phyloP scores from a whole-genome alignment of 2,329 filamentous ascomycete genomes.

The Pseudocercospora pini-densiflorae region DNA sequence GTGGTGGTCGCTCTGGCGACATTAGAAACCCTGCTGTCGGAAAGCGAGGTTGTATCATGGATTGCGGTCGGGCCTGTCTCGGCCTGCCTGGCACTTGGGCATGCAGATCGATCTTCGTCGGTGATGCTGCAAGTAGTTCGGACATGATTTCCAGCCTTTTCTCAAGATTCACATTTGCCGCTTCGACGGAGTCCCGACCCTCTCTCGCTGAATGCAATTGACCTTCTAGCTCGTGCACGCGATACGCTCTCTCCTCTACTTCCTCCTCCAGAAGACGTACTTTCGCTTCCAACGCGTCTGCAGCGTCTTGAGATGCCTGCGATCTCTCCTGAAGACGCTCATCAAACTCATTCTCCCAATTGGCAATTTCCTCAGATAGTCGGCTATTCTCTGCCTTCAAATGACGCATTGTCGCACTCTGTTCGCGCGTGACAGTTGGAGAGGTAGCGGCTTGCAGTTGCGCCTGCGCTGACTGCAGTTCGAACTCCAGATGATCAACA shows the following conservation, averaged over 20 bases:
- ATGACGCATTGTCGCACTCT: slow-evolving; percentile 43
- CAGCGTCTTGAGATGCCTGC: slow-evolving; percentile 36
- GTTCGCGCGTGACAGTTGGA: slow-evolving; percentile 43
- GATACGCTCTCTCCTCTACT: slow-evolving; percentile 35
- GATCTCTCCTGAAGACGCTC: slow-evolving; percentile 41
- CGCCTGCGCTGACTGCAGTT: slow-evolving; percentile 48
- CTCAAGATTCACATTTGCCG: slow-evolving; percentile 44
- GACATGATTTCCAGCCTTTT: slow-evolving; percentile 45
- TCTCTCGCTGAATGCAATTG: slow-evolving; percentile 38
- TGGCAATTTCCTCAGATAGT: slow-evolving; percentile 41
- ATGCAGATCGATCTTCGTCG: slow-evolving; percentile 42
- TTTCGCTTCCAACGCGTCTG: slow-evolving; percentile 35
- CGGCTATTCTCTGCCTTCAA: slow-evolving; percentile 41
- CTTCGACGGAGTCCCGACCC: slow-evolving; percentile 40
- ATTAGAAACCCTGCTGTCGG: slow-evolving; percentile 39
- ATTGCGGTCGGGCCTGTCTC: slow-evolving; percentile 38
- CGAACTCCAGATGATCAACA: slow-evolving; percentile 55
- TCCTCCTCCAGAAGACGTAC: slow-evolving; percentile 38
- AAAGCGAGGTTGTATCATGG: slow-evolving; percentile 41
- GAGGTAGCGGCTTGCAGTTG: slow-evolving; percentile 47
- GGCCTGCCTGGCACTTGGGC: slow-evolving; percentile 34
- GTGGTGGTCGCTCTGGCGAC: slow-evolving; percentile 32
- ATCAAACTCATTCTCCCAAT: slow-evolving; percentile 45
- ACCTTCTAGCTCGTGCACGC: slow-evolving; percentile 41
- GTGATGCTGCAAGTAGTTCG: slow-evolving; percentile 43